Base-by-base conservation (phyloP, 2,329 filamentous ascomycete genomes). In the Colletotrichum orbiculare region DNA sequence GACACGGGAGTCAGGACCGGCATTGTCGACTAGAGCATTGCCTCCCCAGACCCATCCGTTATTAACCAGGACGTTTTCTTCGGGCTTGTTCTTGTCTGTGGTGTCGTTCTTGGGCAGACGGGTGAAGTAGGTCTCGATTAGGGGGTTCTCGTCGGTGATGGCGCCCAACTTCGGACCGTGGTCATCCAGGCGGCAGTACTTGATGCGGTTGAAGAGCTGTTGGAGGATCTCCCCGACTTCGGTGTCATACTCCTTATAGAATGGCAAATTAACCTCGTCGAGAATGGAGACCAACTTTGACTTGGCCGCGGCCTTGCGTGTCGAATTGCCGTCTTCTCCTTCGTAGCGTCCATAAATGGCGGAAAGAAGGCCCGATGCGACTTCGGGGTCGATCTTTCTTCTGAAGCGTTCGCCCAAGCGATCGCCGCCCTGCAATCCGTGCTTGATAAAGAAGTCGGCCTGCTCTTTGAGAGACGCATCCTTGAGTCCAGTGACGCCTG, bases 21-120 rank as follows among this genome's bases (percentile, higher is more conserved):
- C 96, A 73, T 98, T 96, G 79, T 99, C 96, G 47, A 93, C 86
- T 78, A 98, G 86, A 2, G 96, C 95, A 78, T 98, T 96, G 6
- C 95, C 95, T 64, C 93, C 95, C 96, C 96, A 99, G 8, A 99
- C 94, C 96, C 96, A 99, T 47, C 96, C 96, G 74, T 99, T 99
- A 79, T 98, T 98, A 45, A 90, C 94, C 55, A 99, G 81, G 2
- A 93, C 92, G 49, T 97, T 84, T 47, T 94, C 90, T 62, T 90
- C 90, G 2, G 89, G 84, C 62, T 89, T 89, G 73, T 96, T 91
- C 72, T 92, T 89, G 67, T 88, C 85, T 0, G 96, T 97, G 10
- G 85, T 87, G 10, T 91, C 87, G 71, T 97, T 97, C 37, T 86
- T 76, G 1, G 94, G 92, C 45, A 99, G 83, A 35, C 95, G 89